Evolutionary conservation across 768 basidiomycete species (phyloP).

Genomic region (Cystoderma amianthinum): DNA sequence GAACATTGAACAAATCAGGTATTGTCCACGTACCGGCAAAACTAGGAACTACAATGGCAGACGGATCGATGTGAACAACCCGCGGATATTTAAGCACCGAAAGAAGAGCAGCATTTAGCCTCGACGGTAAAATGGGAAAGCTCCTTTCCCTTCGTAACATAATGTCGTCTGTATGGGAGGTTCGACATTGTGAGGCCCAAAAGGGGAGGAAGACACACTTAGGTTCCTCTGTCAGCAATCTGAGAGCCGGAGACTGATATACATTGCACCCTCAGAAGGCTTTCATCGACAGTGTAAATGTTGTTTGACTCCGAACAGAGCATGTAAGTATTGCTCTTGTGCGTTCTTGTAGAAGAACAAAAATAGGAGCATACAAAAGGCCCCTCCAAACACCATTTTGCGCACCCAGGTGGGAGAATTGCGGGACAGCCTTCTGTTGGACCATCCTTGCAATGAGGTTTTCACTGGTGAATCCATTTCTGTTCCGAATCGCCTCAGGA

Average conservation of each 20-base stretch:
- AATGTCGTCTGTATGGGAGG: slow-evolving; percentile 8
- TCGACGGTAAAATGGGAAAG: not conserved
- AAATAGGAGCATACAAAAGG: too few species aligned
- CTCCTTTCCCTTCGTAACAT: not conserved
- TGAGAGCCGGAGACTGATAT: slow-evolving; percentile 42
- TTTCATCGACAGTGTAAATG: slow-evolving; percentile 68
- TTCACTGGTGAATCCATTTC: too few species aligned
- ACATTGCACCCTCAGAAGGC: slow-evolving; percentile 48
- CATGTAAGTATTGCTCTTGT: slow-evolving; percentile 42
- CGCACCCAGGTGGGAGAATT: too few species aligned
- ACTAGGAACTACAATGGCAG: slow-evolving; percentile 61
- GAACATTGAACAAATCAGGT: not conserved
- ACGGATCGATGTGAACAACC: slow-evolving; percentile 11
- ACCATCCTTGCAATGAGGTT: too few species aligned
- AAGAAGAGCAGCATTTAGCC: not conserved
- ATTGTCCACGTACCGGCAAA: slow-evolving; percentile 46
- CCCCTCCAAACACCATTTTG: too few species aligned
- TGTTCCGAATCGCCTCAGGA: too few species aligned
- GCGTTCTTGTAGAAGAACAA: too few species aligned
- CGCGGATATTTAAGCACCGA: too few species aligned
- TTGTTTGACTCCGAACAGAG: slow-evolving; percentile 45
- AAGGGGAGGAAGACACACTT: too few species aligned
- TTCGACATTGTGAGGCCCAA: slow-evolving; percentile 1
- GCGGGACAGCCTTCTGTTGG: too few species aligned
- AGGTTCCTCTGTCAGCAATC: slow-evolving; percentile 41